A percentile compares a stretch with the other conserved stretches of the same genome.
phyloP scores from a whole-genome alignment of 2,329 filamentous ascomycete genomes.

The Raffaelea deltoideospora region DNA sequence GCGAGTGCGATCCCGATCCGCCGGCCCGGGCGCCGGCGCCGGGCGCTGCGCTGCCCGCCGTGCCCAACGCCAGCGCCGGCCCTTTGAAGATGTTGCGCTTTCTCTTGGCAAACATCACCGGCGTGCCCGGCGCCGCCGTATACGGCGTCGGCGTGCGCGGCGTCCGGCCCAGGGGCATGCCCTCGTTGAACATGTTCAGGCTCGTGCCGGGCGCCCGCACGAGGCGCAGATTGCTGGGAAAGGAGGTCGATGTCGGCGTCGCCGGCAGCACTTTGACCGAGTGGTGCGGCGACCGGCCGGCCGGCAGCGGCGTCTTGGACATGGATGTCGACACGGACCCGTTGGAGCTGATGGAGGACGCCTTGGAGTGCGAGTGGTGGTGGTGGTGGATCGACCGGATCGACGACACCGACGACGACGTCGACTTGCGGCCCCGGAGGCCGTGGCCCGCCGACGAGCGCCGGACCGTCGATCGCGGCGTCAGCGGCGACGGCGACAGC shows the following conservation, averaged over 20 bases:
- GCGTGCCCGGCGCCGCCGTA: constrained; percentile 25
- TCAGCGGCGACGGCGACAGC: constrained; percentile 72
- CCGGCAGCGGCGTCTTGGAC: constrained; percentile 49
- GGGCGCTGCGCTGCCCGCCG: not conserved
- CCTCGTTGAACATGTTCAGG: constrained; percentile 39
- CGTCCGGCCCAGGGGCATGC: constrained; percentile 27
- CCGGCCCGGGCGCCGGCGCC: constrained; percentile 18
- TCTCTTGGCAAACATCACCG: constrained; percentile 62
- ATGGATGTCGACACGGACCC: constrained; percentile 54
- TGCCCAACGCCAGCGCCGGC: constrained; percentile 44
- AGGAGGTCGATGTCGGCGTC: constrained; percentile 59
- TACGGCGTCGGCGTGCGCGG: constrained; percentile 39
- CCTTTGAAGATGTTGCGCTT: constrained; percentile 76
- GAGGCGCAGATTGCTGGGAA: constrained; percentile 76
- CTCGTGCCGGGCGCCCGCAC: constrained; percentile 43
- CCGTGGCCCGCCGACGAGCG: constrained; percentile 70
- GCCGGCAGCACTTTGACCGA: constrained; percentile 92
- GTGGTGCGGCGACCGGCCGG: constrained; percentile 64
- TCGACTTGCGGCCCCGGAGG: constrained; percentile 83
- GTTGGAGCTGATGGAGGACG: constrained; percentile 79
- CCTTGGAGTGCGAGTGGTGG: constrained; percentile 82
- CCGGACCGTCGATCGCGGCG: constrained; percentile 73
- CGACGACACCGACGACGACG: constrained; percentile 85
- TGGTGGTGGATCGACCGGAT: constrained; percentile 85
- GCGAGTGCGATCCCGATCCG: constrained; percentile 27